Conservation (phyloP, 176 grass and related monocot genomes). For the Avena sativa region DNA sequence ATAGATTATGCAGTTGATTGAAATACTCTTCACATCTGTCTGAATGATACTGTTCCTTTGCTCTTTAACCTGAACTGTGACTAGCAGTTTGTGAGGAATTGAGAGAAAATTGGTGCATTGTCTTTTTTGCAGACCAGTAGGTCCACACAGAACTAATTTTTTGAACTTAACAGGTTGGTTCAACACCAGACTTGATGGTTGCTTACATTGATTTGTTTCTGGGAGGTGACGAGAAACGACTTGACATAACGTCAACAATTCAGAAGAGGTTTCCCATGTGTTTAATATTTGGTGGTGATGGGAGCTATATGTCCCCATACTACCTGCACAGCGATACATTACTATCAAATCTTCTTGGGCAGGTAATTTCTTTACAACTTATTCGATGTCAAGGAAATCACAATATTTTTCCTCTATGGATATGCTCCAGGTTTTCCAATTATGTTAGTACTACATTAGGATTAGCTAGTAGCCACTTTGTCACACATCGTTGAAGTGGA, state of each 20-base stretch:
- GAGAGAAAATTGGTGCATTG: neutral
- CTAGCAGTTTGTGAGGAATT: neutral
- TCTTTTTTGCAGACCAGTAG: neutral
- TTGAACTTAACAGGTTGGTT: slow-evolving; percentile 80
- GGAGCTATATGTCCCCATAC: slow-evolving; percentile 97
- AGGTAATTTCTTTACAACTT: slow-evolving; percentile 57
- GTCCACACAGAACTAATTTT: slow-evolving; percentile 26
- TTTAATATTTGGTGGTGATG: slow-evolving; percentile 96
- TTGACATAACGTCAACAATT: slow-evolving; percentile 76
- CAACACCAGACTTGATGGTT: slow-evolving; percentile 94
- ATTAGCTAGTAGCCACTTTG: neutral
- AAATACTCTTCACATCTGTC: slow-evolving; percentile 1
- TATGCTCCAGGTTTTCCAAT: neutral
- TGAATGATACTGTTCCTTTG: slow-evolving; percentile 10
- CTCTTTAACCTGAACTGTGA: slow-evolving; percentile 24
- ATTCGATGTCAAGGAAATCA: neutral
- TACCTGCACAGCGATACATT: slow-evolving; percentile 89
- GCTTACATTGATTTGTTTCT: slow-evolving; percentile 99
- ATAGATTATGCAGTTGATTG: neutral
- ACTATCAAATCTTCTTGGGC: slow-evolving; percentile 92
- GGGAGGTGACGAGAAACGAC: slow-evolving; percentile 94
- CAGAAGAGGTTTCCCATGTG: slow-evolving; percentile 98
- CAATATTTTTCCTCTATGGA: neutral
- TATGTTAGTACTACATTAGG: neutral
- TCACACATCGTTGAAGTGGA: neutral